Conservation (phyloP, 495 filamentous ascomycete species). For the Aspergillus nanangensis region DNA sequence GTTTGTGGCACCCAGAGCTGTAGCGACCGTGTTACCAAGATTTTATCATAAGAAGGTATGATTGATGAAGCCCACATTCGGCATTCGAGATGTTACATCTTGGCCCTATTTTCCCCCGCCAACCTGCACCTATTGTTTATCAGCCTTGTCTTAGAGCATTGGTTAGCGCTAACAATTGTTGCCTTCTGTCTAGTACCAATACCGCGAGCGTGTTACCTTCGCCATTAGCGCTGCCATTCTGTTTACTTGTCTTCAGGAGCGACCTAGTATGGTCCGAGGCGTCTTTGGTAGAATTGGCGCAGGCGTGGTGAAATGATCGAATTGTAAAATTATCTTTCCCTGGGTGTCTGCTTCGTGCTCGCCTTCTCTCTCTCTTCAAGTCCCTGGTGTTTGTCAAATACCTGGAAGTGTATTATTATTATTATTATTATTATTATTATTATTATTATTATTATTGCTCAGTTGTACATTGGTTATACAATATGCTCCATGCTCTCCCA, state of each 20-base stretch:
- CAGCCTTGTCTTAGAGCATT: neutral
- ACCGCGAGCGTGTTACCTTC: constrained; percentile 73
- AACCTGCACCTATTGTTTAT: neutral
- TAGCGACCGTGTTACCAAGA: constrained; percentile 72
- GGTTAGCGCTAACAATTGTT: constrained; percentile 17
- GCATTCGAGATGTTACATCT: no score
- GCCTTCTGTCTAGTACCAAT: constrained; percentile 52
- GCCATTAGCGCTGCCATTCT: constrained; percentile 70
- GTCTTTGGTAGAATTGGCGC: constrained; percentile 64
- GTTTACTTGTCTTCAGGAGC: constrained; percentile 65
- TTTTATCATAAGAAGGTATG: constrained; percentile 61
- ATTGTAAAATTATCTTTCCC: neutral
- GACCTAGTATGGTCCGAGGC: constrained; percentile 63
- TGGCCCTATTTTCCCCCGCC: neutral
- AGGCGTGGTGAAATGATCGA: constrained; percentile 43
- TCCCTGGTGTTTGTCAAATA: neutral
- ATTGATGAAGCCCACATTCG: no score
- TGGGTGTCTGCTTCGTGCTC: neutral
- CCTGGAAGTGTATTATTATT: no score
- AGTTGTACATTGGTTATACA: no score
- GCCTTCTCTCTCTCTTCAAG: neutral
- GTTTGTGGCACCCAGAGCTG: constrained; percentile 81
- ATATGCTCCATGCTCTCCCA: no score
- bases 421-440: no score
- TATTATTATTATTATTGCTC: no score